Conservation (phyloP, 345 rosid species). For the Boechera divaricarpa region DNA sequence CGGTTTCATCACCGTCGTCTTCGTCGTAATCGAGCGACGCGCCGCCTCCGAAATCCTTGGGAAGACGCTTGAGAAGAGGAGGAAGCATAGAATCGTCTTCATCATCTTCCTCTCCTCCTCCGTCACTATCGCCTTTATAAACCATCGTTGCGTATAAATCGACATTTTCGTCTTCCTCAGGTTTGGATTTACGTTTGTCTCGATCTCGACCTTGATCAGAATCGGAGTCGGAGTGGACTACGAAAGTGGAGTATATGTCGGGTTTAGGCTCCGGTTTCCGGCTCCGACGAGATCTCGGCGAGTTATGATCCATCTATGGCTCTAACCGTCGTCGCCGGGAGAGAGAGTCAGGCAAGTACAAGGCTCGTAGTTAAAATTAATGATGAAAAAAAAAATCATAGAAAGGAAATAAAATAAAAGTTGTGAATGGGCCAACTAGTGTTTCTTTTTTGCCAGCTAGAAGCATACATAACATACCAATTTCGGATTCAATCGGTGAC, state of each 20-base stretch:
- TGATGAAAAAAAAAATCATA: not conserved
- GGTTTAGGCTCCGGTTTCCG: constrained; percentile 54
- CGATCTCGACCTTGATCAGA: constrained; percentile 42
- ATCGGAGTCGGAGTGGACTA: constrained; percentile 62
- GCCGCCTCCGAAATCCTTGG: constrained; percentile 88
- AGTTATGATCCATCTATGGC: constrained; percentile 54
- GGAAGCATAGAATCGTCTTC: constrained; percentile 82
- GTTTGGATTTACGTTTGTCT: constrained; percentile 41
- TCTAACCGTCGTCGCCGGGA: constrained; percentile 34
- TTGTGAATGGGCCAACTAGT: not conserved
- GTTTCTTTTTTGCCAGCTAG: no score
- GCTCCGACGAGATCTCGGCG: constrained; percentile 51
- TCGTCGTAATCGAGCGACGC: constrained; percentile 62
- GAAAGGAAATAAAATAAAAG: not conserved
- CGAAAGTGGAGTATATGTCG: constrained; percentile 61
- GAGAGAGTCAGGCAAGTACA: constrained; percentile 22
- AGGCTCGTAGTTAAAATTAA: not conserved
- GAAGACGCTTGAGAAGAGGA: constrained; percentile 86
- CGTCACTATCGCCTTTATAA: constrained; percentile 52
- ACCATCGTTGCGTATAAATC: constrained; percentile 61
- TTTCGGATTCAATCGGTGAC: not conserved
- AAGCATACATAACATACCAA: no score
- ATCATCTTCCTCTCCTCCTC: constrained; percentile 46
- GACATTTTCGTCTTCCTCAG: constrained; percentile 44
- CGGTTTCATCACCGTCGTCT: constrained; percentile 46